Evolutionary conservation across 129 eudicot genomes (phyloP).

Genomic region (Helianthus tuberosus): DNA sequence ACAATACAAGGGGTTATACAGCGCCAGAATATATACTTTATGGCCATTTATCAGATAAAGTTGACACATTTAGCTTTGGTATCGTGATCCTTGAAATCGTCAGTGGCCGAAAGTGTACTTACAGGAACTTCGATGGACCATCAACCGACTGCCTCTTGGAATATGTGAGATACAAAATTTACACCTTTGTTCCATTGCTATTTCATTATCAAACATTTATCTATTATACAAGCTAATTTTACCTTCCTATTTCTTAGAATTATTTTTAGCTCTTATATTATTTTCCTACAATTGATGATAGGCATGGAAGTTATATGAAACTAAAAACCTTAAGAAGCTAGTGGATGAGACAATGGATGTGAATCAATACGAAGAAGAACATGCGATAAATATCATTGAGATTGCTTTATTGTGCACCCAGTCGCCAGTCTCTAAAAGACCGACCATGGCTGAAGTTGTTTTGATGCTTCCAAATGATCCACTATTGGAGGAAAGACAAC

Average conservation of each 20-base stretch:
- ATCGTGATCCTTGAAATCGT: not conserved
- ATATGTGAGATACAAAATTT: not conserved
- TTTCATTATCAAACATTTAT: not conserved
- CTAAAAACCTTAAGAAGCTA: not conserved
- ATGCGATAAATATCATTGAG: too few relatives aligned
- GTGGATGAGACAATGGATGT: not conserved
- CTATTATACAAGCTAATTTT: not conserved
- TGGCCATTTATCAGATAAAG: not conserved
- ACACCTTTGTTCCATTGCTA: not conserved
- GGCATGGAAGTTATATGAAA: conserved; percentile 12
- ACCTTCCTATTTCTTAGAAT: too few relatives aligned
- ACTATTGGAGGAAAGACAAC: not conserved
- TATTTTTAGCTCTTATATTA: too few relatives aligned
- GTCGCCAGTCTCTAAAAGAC: too few relatives aligned
- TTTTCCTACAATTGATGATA: not conserved
- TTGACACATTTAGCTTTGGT: conserved; percentile 5
- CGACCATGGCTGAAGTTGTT: not conserved
- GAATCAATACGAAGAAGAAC: too few relatives aligned
- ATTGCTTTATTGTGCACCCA: too few relatives aligned
- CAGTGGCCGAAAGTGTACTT: conserved; percentile 5
- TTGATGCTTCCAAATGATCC: not conserved
- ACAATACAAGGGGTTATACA: too few relatives aligned
- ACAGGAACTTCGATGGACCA: not conserved
- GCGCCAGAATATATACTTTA: too few relatives aligned
- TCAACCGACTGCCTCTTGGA: not conserved